Base-by-base conservation (phyloP, 495 filamentous ascomycete species). In the Melanomma pulvis-pyrius region DNA sequence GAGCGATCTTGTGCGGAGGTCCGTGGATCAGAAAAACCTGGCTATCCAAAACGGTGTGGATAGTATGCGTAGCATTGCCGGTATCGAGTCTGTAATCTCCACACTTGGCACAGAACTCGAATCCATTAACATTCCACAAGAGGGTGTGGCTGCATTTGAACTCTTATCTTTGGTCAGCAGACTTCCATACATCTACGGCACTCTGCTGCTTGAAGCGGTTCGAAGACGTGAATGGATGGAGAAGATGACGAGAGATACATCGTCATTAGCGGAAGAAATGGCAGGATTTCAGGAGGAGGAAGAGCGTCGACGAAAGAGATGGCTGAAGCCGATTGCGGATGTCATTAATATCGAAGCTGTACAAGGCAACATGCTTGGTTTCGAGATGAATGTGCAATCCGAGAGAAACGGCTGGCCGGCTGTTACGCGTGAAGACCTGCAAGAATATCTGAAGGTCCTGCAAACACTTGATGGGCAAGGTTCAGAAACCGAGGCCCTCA, bases 271-370 rank as follows among this genome's bases (percentile, higher is more conserved):
- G 7, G 93, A 98, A 73, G 94, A 97, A 68, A 90, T 97, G 82
- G 91, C 92, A 17, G 78, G 89, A 24, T 89, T 93, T 67, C 89
- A 90, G 72, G 93, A 97, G 59, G 93, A 97, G 74, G 96, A 99
- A 73, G 82, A 89, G 71, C 89, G 91, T 67, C 85, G 94, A 29
- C 82, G 94, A 44, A 91, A 90, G 73, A 94, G 90, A 69, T 98
- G 96, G 96, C 78, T 92, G 63, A 94, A 93, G 68, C 87, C 80
- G 48, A 88, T 92, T 68, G 91, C 87, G 0, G 73, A 77, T 53
- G 62, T 82, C 22, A 68, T 86, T 15, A 79, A 77, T 32, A 73
- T 87, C 44, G 83, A 86, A 3, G 80, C 82, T n/a, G 74, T 84
- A 15, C 84, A 88, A 39, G 84, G 85, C 54, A 84, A 86, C 58